phyloP scores from a whole-genome alignment of 192 early-diverging fungal species.

The Dispira simplex region DNA sequence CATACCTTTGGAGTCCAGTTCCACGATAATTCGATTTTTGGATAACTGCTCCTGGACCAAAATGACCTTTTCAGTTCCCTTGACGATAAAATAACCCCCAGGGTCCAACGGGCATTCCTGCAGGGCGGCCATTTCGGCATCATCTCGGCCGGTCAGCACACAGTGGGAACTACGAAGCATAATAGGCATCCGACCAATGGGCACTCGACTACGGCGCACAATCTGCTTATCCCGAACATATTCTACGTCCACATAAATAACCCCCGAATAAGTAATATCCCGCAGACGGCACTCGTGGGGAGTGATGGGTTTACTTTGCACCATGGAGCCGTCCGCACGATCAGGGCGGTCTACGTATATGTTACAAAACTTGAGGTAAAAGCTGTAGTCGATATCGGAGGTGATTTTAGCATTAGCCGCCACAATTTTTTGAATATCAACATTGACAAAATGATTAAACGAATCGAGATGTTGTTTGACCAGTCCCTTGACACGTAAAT shows the following conservation, averaged over 20 bases:
- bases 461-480: conserved; percentile 99
- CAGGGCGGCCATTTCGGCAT: conserved; percentile 72
- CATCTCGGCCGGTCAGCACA: conserved; percentile 55
- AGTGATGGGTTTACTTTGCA: conserved; percentile 56
- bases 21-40: conserved; percentile 96
- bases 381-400: conserved; percentile 85
- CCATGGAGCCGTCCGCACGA: conserved; percentile 49
- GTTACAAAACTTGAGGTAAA: conserved; percentile 82
- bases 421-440: conserved; percentile 88
- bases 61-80: conserved; percentile 94
- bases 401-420: conserved; percentile 77
- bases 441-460: conserved; percentile 96
- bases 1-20: conserved; percentile 61
- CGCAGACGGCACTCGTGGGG: conserved; percentile 94
- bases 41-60: conserved; percentile 97
- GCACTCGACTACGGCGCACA: conserved; percentile 63
- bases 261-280: conserved; percentile 86
- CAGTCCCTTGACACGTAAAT: conserved; percentile 90
- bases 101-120: conserved; percentile 95
- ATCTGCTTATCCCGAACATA: conserved; percentile 72
- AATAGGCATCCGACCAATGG: conserved; percentile 89
- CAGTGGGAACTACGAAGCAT: conserved; percentile 87
- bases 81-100: conserved; percentile 94
- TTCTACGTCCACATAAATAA: conserved; percentile 86
- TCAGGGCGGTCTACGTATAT: conserved; percentile 76